These are phyloP conservation scores for Yamadazyma triangularis DNA, from an alignment of 1,139 yeast genomes.

Conservation along the genomic window DNA sequence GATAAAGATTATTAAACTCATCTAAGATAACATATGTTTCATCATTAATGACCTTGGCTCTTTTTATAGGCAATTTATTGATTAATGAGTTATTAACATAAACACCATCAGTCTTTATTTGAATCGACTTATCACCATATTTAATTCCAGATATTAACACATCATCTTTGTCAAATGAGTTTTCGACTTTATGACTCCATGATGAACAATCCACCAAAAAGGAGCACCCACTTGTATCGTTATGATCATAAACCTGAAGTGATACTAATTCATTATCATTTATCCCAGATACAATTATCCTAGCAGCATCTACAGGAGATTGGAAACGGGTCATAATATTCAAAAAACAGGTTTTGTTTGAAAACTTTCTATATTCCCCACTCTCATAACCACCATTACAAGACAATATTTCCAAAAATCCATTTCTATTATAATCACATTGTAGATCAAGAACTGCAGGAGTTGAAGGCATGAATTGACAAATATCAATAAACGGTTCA, in stretches of 20 bases:
- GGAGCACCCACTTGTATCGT: no score
- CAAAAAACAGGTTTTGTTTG: conserved; percentile 4
- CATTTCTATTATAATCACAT: conserved; percentile 3
- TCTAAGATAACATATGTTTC: conserved; percentile 5
- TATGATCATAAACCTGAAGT: not conserved
- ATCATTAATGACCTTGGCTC: conserved; percentile 1
- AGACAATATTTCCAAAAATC: conserved; percentile 14
- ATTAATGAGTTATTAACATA: conserved; percentile 4
- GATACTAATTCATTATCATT: not conserved
- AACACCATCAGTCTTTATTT: conserved; percentile 2
- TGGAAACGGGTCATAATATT: not conserved
- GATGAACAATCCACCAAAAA: no score
- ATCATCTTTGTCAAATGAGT: not conserved
- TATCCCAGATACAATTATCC: not conserved
- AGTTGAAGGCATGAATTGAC: conserved; percentile 20
- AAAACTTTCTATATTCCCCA: conserved; percentile 26
- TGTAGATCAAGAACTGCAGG: conserved; percentile 35
- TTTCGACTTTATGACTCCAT: not conserved
- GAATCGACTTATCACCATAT: not conserved
- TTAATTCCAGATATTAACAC: not conserved
- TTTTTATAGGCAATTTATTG: conserved; percentile 1
- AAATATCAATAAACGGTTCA: conserved; percentile 25
- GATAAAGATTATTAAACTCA: conserved; percentile 3
- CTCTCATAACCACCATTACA: conserved; percentile 39
- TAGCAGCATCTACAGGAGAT: not conserved